These are phyloP conservation scores for Poa pratensis DNA, from an alignment of 176 grass and related monocot genomes.

Conservation along the genomic window DNA sequence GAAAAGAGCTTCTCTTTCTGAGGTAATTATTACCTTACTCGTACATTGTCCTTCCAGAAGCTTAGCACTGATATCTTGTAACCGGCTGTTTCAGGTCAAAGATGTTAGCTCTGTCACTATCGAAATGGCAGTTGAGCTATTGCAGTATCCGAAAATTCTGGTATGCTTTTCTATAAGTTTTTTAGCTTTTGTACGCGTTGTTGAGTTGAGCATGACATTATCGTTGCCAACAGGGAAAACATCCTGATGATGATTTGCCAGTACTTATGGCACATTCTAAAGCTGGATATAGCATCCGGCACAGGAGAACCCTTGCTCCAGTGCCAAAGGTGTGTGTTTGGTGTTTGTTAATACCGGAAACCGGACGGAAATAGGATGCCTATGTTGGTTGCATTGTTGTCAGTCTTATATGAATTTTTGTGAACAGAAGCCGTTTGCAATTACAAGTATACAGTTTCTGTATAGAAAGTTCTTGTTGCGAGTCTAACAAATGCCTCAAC, in stretches of 20 bases:
- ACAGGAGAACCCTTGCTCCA: conserved; percentile 62
- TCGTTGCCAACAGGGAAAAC: conserved; percentile 67
- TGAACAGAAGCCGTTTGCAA: background rate
- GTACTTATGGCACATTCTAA: conserved; percentile 84
- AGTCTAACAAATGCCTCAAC: conserved; percentile 44
- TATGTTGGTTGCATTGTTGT: background rate
- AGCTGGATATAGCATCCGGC: conserved; percentile 70
- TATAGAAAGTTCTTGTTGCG: conserved; percentile 17
- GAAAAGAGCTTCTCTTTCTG: conserved; percentile 78
- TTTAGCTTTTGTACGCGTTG: conserved; percentile 11
- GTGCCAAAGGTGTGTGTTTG: conserved; percentile 70
- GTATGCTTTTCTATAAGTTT: conserved; percentile 51
- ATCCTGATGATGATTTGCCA: conserved; percentile 69
- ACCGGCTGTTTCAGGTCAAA: conserved; percentile 65
- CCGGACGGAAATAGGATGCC: background rate
- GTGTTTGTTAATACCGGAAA: background rate
- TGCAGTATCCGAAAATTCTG: conserved; percentile 85
- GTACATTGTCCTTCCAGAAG: conserved; percentile 21
- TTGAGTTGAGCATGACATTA: conserved; percentile 33
- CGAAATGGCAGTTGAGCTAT: conserved; percentile 77
- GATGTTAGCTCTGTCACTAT: conserved; percentile 65
- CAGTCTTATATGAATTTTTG: background rate
- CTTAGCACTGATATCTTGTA: conserved; percentile 18
- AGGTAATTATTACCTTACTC: conserved; percentile 51
- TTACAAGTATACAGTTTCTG: background rate